Evolutionary conservation across 805 yeast species (phyloP), one percentile per base, ranked within the genome.

Genomic region (Debaryomyces maramus): DNA sequence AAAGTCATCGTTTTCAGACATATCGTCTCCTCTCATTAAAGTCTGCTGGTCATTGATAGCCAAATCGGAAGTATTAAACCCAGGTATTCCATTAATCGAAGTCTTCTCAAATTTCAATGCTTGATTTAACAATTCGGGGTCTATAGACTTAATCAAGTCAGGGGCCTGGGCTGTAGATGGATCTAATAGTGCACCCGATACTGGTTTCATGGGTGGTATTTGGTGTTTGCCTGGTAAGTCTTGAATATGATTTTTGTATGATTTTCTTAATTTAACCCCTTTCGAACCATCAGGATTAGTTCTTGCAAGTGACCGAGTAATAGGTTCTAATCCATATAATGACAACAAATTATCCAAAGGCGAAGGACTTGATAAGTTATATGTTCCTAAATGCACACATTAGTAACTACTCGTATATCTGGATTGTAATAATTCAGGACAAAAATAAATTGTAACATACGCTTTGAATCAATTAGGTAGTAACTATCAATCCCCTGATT

Each of bases 221-320:
- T 70, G 71, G 49, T 81, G 87, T 55, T 82, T 83, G 2, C 90
- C 97, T 0, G 96, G 86, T 20, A 93, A 67, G 50, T 90, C 97
- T 27, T 77, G 72, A 10, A 93, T 85, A 58, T 91, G 98, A 48
- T 90, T 89, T 61, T 93, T 93, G 65, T 93, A 93, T 0, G 97
- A 88, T 63, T 93, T 93, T 52, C 99, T 76, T 40, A 93, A 75
- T 64, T 93, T 93, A 27, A 89, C 89, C 39, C 96, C 97, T 51
- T 87, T 89, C 0, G 93, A 77, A 0, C 97, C 96, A 53, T 85
- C 95, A 2, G 88, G 83, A 53, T 87, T 89, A 8, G 83, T 75
- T 55, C 99, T 76, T 1, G 97, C 96, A 31, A 93, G 83, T 3
- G 95, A 82, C 39, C 77, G 72, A 1, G 96, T 86, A 10, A 90